phyloP scores from a whole-genome alignment of 352 stramenopile genomes.

The Phytophthora pluvialis region DNA sequence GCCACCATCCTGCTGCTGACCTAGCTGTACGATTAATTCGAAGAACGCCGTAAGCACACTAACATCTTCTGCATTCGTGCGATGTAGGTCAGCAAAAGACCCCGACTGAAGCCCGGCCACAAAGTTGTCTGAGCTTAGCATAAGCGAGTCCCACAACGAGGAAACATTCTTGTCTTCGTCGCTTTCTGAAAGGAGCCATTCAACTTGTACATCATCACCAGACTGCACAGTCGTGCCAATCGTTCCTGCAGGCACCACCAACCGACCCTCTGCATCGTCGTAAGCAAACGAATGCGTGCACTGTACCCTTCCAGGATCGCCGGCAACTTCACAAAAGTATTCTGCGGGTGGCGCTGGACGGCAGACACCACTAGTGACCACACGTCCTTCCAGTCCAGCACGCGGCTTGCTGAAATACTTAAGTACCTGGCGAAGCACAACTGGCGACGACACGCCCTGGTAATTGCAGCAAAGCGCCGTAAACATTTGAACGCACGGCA shows the following conservation, averaged over 20 bases:
- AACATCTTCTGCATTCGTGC: conserved; percentile 44
- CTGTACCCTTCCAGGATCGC: conserved; percentile 28
- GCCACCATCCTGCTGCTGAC: conserved; percentile 34
- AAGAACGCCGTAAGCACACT: conserved; percentile 60
- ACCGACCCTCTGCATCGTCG: conserved; percentile 20
- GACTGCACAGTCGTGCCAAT: conserved; percentile 31
- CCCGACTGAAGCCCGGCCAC: conserved; percentile 48
- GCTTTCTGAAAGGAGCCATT: conserved; percentile 44
- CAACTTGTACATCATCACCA: conserved; percentile 40
- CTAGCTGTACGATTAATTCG: conserved; percentile 61
- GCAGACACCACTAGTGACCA: conserved; percentile 7
- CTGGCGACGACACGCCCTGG: conserved; percentile 28
- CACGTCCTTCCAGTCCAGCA: conserved; percentile 20
- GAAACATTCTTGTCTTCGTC: conserved; percentile 7
- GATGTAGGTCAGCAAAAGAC: conserved; percentile 34
- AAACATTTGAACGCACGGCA: conserved; percentile 55
- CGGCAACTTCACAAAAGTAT: conserved; percentile 41
- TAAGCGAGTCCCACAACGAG: conserved; percentile 63
- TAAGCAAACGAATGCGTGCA: conserved; percentile 69
- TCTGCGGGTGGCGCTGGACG: conserved; percentile 52
- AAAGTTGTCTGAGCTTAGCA: conserved; percentile 45
- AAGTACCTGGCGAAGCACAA: conserved; percentile 52
- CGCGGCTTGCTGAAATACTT: conserved; percentile 57
- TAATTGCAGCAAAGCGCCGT: conserved; percentile 55
- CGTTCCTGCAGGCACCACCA: conserved; percentile 54